These are phyloP conservation scores for Acacia concinna DNA, from an alignment of 331 rosid genomes.

Conservation along the genomic window DNA sequence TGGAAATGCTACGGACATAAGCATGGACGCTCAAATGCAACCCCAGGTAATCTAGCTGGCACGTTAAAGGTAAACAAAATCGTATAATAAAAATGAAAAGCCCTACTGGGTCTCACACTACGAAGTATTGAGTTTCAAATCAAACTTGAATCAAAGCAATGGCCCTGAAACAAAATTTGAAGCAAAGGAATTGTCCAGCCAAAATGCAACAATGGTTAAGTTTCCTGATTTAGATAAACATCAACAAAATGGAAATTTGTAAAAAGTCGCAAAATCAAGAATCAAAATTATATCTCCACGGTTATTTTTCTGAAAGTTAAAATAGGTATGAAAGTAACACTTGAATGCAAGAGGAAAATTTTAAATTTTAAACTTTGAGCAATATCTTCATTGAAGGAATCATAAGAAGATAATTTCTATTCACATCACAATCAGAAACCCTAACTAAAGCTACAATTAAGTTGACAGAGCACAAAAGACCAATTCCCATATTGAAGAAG, in stretches of 20 bases:
- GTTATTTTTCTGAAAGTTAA: too few species aligned
- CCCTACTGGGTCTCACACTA: not conserved
- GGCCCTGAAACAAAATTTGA: too few species aligned
- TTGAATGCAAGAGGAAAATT: not conserved
- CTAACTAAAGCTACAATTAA: constrained; percentile 35
- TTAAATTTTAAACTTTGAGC: not conserved
- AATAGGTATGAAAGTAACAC: not conserved
- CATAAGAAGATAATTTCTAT: constrained; percentile 43
- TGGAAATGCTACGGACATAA: too few species aligned
- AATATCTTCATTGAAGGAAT: constrained; percentile 19
- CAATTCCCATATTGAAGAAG: constrained; percentile 1
- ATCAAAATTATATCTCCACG: too few species aligned
- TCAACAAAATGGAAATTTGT: too few species aligned
- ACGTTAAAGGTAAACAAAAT: not conserved
- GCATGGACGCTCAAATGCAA: not conserved
- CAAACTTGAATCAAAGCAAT: too few species aligned
- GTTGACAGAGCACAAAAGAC: constrained; percentile 19
- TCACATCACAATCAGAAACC: constrained; percentile 51
- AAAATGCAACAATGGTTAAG: not conserved
- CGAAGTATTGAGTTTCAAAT: too few species aligned
- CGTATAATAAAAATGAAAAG: too few species aligned
- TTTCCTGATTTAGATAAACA: too few species aligned
- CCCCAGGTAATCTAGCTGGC: not conserved
- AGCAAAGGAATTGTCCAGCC: not conserved
- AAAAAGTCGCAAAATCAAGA: too few species aligned